phyloP scores from a whole-genome alignment of 495 filamentous ascomycete genomes.

The Cercophora samala region DNA sequence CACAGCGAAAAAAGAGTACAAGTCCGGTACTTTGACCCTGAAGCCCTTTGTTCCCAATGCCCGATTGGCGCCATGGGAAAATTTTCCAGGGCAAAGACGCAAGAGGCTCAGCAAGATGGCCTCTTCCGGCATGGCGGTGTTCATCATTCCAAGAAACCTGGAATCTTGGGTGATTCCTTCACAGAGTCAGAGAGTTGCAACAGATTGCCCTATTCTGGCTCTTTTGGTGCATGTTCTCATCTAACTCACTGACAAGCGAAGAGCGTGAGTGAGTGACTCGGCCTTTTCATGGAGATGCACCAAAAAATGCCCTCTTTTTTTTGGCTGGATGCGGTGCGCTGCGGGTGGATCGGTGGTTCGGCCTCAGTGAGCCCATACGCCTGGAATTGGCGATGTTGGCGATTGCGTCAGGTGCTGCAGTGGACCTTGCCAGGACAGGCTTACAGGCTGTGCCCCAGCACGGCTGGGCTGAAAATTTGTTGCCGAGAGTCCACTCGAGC shows the following conservation, averaged over 20 bases:
- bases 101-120: neutral
- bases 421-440: neutral
- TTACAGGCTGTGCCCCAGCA: slow-evolving; percentile 18
- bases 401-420: slow-evolving; percentile 20
- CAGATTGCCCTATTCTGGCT: neutral
- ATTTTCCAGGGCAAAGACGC: slow-evolving; percentile 3
- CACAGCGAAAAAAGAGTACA: slow-evolving; percentile 4
- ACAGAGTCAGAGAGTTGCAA: neutral
- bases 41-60: neutral
- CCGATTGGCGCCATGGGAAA: neutral
- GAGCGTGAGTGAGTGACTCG: neutral
- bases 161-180: too few relatives aligned
- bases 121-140: neutral
- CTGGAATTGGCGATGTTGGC: neutral
- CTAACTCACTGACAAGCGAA: too few relatives aligned
- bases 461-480: slow-evolving; percentile 27
- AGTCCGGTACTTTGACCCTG: neutral
- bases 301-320: neutral
- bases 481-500: slow-evolving; percentile 26
- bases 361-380: neutral
- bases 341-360: neutral
- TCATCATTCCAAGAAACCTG: neutral
- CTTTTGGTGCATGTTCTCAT: neutral
- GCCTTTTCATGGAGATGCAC: neutral
- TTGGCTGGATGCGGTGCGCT: too few relatives aligned